Percentiles rank a stretch among this genome's conserved stretches.
Evolutionary conservation across 768 basidiomycete genomes (phyloP).

Genomic region (Serendipita sp.): DNA sequence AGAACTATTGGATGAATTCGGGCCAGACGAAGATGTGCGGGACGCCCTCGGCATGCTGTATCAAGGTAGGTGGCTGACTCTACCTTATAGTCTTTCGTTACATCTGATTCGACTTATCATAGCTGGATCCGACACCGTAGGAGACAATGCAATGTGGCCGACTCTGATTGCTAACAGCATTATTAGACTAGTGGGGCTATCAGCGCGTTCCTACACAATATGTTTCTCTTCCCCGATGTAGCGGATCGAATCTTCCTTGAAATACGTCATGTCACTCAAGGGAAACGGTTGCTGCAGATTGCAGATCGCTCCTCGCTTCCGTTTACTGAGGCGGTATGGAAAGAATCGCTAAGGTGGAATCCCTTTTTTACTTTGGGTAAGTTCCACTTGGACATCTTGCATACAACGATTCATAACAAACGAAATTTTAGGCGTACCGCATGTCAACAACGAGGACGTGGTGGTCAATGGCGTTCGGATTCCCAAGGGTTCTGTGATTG

Average conservation of each 20-base stretch:
- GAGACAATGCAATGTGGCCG: not conserved
- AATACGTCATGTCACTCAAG: slow-evolving; percentile 22
- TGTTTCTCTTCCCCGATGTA: slow-evolving; percentile 17
- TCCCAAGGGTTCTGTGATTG: slow-evolving; percentile 15
- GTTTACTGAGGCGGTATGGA: slow-evolving; percentile 25
- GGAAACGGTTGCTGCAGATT: slow-evolving; percentile 21
- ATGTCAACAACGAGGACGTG: not conserved
- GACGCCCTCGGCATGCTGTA: not conserved
- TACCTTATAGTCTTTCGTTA: too few species aligned
- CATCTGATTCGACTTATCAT: not conserved
- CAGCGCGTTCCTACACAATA: slow-evolving; percentile 12
- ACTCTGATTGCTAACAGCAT: not conserved
- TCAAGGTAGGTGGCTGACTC: not conserved
- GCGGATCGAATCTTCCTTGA: slow-evolving; percentile 21
- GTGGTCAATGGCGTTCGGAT: not conserved
- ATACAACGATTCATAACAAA: slow-evolving; percentile 20
- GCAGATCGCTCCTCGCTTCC: slow-evolving; percentile 22
- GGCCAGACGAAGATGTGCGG: not conserved
- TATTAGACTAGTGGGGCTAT: slow-evolving; percentile 11
- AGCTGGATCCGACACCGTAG: not conserved
- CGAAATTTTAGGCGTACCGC: slow-evolving; percentile 16
- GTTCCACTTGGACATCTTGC: not conserved
- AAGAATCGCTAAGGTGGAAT: slow-evolving; percentile 21
- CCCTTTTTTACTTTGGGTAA: slow-evolving; percentile 15
- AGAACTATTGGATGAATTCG: not conserved